phyloP scores from a whole-genome alignment of 2,329 filamentous ascomycete genomes.

The Ascocoryne sarcoides region DNA sequence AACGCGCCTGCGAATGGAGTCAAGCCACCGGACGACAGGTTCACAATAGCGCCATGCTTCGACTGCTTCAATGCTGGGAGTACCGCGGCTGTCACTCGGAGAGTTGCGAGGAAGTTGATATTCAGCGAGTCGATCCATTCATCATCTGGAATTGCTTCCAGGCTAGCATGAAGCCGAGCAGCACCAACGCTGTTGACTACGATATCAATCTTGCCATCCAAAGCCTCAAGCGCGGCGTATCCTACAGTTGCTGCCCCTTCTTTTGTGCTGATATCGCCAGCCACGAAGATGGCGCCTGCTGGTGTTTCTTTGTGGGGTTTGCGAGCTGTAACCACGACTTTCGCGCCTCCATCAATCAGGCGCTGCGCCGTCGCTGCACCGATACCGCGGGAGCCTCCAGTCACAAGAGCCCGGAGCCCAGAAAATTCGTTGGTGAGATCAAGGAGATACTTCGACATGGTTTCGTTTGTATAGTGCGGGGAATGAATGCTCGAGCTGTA shows the following conservation, averaged over 20 bases:
- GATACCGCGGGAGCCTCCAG: background rate
- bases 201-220: background rate
- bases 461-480: background rate
- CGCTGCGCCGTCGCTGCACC: background rate
- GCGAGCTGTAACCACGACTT: conserved; percentile 1
- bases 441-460: conserved; percentile 1
- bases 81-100: background rate
- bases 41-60: conserved; percentile 2
- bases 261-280: conserved; percentile 1
- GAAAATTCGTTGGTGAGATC: background rate
- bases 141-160: conserved; percentile 1
- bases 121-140: conserved; percentile 2
- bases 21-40: conserved; percentile 1
- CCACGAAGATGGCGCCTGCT: conserved; percentile 1
- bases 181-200: conserved; percentile 1
- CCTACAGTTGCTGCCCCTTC: conserved; percentile 1
- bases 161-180: conserved; percentile 1
- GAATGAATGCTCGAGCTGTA: background rate
- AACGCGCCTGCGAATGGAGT: conserved; percentile 1
- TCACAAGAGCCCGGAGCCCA: background rate
- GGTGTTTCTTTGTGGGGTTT: conserved; percentile 1
- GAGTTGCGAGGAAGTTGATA: background rate
- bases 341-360: conserved; percentile 1
- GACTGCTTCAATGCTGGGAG: conserved; percentile 1
- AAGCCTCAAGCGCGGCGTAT: background rate